Percentiles rank a stretch among this genome's conserved stretches.
Evolutionary conservation across 805 yeast species (phyloP).

Genomic region (Zygotorulaspora florentina): DNA sequence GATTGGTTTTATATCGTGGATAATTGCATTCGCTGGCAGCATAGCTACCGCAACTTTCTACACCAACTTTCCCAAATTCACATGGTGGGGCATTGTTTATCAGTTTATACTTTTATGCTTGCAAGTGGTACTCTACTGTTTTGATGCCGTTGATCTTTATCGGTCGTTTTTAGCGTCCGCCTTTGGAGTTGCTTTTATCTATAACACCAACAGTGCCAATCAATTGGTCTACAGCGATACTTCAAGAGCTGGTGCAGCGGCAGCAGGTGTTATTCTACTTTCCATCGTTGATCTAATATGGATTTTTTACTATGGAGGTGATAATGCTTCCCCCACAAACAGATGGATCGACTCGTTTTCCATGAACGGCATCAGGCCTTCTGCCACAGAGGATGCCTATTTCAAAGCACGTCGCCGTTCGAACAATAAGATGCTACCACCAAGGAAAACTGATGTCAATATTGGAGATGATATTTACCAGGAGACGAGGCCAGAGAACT

Average conservation of each 20-base stretch:
- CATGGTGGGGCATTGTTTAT: conserved; percentile 96
- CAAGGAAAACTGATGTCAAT: conserved; percentile 11
- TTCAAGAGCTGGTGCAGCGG: conserved; percentile 73
- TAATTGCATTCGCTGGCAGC: conserved; percentile 84
- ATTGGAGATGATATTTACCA: conserved; percentile 13
- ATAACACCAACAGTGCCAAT: conserved; percentile 80
- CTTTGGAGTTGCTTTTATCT: conserved; percentile 67
- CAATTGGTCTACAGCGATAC: conserved; percentile 65
- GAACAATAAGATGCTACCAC: conserved; percentile 6
- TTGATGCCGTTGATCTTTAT: conserved; percentile 65
- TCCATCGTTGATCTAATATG: conserved; percentile 80
- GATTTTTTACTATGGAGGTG: conserved; percentile 87
- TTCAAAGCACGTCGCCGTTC: conserved; percentile 27
- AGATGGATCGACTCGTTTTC: conserved; percentile 82
- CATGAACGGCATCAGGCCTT: conserved; percentile 44
- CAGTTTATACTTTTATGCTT: conserved; percentile 57
- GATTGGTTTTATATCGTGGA: conserved; percentile 75
- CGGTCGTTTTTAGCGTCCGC: conserved; percentile 43
- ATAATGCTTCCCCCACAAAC: conserved; percentile 81
- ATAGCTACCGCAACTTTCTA: conserved; percentile 46
- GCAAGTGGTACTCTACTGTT: conserved; percentile 51
- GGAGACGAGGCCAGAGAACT: conserved; percentile 28
- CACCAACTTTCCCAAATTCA: conserved; percentile 65
- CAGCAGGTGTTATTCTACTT: conserved; percentile 84
- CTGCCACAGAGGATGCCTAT: conserved; percentile 30